Percentiles rank a stretch among this genome's conserved stretches.
Evolutionary conservation across 202 grass and related monocot genomes (phyloP).

Genomic region (Panicum virgatum): DNA sequence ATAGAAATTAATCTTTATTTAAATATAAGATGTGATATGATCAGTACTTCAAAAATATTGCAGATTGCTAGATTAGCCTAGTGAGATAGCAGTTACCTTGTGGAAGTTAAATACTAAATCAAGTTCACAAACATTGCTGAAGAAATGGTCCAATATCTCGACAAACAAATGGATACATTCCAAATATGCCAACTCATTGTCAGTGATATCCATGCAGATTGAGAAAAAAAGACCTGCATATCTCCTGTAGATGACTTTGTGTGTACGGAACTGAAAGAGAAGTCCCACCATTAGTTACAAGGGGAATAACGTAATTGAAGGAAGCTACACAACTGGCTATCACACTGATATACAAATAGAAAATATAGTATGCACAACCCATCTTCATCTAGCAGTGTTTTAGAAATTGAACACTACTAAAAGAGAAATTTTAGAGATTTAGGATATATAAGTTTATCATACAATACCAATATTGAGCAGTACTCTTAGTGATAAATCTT

Average conservation of each 20-base stretch:
- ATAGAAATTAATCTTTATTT: neutral
- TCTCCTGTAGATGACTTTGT: slow-evolving; percentile 99
- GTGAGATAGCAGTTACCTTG: slow-evolving; percentile 52
- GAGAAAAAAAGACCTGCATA: slow-evolving; percentile 96
- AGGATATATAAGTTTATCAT: slow-evolving; percentile 11
- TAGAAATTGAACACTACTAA: slow-evolving; percentile 1
- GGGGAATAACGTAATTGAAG: neutral
- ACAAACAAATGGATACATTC: slow-evolving; percentile 99
- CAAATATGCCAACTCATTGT: slow-evolving; percentile 97
- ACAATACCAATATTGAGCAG: neutral
- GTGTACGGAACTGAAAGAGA: slow-evolving; percentile 76
- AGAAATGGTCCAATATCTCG: slow-evolving; percentile 99
- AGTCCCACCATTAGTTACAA: slow-evolving; percentile 22
- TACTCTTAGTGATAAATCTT: neutral
- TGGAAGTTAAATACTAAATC: slow-evolving; percentile 94
- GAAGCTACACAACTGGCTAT: neutral
- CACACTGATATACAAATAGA: slow-evolving; percentile 11
- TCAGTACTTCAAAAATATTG: slow-evolving; percentile 2
- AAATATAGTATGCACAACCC: neutral
- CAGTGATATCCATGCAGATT: slow-evolving; percentile 97
- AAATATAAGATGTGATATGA: neutral
- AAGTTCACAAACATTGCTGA: slow-evolving; percentile 92
- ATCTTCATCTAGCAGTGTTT: neutral
- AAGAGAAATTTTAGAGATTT: neutral
- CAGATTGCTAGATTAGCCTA: neutral